These are phyloP conservation scores for Apiospora phragmitis DNA, from an alignment of 2,329 filamentous ascomycete genomes.

Conservation along the genomic window DNA sequence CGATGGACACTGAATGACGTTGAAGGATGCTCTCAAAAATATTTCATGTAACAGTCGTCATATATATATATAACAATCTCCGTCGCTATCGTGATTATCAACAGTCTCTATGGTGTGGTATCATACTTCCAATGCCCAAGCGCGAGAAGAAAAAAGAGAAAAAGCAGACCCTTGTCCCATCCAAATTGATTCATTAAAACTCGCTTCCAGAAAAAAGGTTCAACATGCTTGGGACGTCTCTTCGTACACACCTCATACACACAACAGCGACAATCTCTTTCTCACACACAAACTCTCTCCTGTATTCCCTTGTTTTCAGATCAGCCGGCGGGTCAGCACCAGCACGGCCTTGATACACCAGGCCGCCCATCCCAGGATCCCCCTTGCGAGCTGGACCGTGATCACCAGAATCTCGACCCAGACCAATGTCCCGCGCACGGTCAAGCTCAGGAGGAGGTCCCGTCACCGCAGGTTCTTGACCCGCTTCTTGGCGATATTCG, in stretches of 20 bases:
- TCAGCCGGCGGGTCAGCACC: slow-evolving; percentile 15
- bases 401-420: slow-evolving; percentile 19
- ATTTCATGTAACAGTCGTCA: not conserved
- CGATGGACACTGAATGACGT: not conserved
- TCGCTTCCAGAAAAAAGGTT: not conserved
- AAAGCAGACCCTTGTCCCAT: not conserved
- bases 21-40: not conserved
- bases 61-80: not conserved
- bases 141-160: not conserved
- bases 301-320: not conserved
- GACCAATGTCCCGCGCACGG: slow-evolving; percentile 18
- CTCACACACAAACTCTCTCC: no score
- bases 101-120: slow-evolving; percentile 11
- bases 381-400: slow-evolving; percentile 18
- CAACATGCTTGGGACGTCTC: not conserved
- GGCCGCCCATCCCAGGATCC: slow-evolving; percentile 20
- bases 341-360: slow-evolving; percentile 22
- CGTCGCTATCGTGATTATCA: not conserved
- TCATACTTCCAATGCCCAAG: slow-evolving; percentile 10
- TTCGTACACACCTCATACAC: not conserved
- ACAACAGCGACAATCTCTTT: not conserved
- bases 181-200: not conserved
- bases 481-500: slow-evolving; percentile 72
- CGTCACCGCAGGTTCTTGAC: slow-evolving; percentile 40
- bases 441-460: slow-evolving; percentile 16